Evolutionary conservation across 768 basidiomycete species (phyloP).

Genomic region (Mrakia blollopis): DNA sequence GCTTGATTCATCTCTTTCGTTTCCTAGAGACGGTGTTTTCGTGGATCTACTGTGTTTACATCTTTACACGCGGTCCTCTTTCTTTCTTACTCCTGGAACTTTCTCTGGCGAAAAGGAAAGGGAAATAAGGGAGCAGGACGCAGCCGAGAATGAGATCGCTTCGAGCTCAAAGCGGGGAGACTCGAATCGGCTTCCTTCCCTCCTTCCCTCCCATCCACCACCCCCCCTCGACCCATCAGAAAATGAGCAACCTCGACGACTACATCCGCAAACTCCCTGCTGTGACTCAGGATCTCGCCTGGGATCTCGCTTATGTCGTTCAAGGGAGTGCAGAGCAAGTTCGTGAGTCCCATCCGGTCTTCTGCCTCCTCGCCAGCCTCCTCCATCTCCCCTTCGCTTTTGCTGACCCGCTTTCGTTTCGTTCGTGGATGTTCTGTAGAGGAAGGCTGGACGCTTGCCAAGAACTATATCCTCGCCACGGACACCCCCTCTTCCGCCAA

Average conservation of each 20-base stretch:
- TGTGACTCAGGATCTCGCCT: not conserved
- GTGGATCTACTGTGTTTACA: no score
- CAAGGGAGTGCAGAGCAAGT: constrained; percentile 6
- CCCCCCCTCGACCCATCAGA: not conserved
- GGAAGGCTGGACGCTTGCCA: not conserved
- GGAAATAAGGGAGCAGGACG: no score
- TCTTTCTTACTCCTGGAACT: no score
- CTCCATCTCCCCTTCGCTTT: not conserved
- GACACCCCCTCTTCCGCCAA: not conserved
- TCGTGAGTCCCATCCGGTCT: not conserved
- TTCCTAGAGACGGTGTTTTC: not conserved
- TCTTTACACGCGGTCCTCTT: no score
- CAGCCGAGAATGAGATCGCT: no score
- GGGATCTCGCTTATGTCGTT: constrained; percentile 1
- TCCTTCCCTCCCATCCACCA: not conserved
- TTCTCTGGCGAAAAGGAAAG: no score
- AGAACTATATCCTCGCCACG: not conserved
- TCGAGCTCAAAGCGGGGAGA: not conserved
- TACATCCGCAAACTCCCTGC: not conserved
- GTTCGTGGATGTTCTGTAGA: not conserved
- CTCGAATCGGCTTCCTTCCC: not conserved
- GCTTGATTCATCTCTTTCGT: not conserved
- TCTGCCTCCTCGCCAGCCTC: not conserved
- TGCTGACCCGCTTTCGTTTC: not conserved
- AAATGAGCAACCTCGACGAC: constrained; percentile 2